These are phyloP conservation scores for Phytophthora lateralis DNA, from an alignment of 352 stramenopile genomes.

Conservation along the genomic window DNA sequence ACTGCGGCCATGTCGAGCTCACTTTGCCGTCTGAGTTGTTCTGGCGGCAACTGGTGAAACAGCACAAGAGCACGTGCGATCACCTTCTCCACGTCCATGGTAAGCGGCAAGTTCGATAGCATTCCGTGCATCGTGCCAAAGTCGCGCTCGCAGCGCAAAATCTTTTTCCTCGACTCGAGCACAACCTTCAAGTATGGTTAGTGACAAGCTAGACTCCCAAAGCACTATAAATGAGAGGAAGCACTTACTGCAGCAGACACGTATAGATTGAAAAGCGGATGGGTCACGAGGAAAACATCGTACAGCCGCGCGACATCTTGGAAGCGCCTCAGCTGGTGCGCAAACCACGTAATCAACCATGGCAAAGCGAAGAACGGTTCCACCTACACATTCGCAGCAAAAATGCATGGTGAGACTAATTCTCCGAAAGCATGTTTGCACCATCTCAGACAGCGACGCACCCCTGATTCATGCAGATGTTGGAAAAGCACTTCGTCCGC, in stretches of 20 bases:
- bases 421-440: background rate
- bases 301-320: conserved; percentile 90
- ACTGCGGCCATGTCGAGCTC: conserved; percentile 18
- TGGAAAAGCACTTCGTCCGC: conserved; percentile 69
- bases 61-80: conserved; percentile 57
- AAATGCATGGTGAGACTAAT: background rate
- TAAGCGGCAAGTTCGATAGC: conserved; percentile 73
- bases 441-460: conserved; percentile 29
- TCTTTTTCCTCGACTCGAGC: conserved; percentile 52
- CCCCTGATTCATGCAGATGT: conserved; percentile 65
- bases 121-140: conserved; percentile 81
- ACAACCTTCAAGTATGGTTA: conserved; percentile 43
- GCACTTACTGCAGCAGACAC: conserved; percentile 77
- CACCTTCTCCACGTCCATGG: conserved; percentile 74
- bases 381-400: conserved; percentile 51
- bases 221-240: background rate
- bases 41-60: conserved; percentile 62
- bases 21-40: conserved; percentile 36
- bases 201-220: background rate
- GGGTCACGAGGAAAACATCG: conserved; percentile 93
- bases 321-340: conserved; percentile 91
- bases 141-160: conserved; percentile 76
- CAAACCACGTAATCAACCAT: conserved; percentile 96
- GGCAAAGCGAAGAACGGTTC: conserved; percentile 94
- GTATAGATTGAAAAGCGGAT: conserved; percentile 93